These are phyloP conservation scores for Elaeis oleifera DNA, from an alignment of 202 grass and related monocot genomes.

Conservation along the genomic window DNA sequence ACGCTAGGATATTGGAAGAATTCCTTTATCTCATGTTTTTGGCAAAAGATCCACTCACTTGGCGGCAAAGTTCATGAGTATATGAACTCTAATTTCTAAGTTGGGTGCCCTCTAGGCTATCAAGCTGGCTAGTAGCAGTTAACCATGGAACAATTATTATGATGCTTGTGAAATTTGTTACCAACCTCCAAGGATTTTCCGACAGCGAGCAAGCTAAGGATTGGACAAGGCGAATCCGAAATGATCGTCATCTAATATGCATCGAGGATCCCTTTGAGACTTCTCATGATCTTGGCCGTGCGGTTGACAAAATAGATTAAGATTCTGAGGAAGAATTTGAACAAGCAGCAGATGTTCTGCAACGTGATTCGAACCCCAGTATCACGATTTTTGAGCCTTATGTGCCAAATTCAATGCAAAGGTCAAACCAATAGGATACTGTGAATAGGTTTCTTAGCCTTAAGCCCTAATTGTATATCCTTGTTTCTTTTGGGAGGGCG, in stretches of 20 bases:
- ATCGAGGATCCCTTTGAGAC: constrained; percentile 90
- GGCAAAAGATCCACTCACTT: too few relatives aligned
- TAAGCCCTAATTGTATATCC: too few relatives aligned
- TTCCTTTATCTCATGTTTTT: too few relatives aligned
- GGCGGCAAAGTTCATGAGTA: too few relatives aligned
- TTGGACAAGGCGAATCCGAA: constrained; percentile 82
- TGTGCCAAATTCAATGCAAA: constrained; percentile 24
- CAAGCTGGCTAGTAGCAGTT: too few relatives aligned
- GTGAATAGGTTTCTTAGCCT: background rate
- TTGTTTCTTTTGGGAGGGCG: too few relatives aligned
- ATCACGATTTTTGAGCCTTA: constrained; percentile 62
- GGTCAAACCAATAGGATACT: constrained; percentile 22
- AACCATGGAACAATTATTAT: background rate
- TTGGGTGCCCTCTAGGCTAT: too few relatives aligned
- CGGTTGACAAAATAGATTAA: constrained; percentile 80
- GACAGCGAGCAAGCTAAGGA: constrained; percentile 77
- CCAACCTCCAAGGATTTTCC: background rate
- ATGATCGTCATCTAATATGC: constrained; percentile 97
- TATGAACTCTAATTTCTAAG: too few relatives aligned
- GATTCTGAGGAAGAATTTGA: constrained; percentile 89
- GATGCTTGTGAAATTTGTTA: background rate
- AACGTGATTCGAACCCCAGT: constrained; percentile 58
- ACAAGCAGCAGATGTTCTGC: constrained; percentile 77
- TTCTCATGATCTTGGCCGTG: constrained; percentile 81
- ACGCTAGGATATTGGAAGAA: too few relatives aligned